A percentile compares a stretch with the other conserved stretches of the same genome.
Conservation (phyloP, 257 asterid genomes). For the Solanum sparsipilum region DNA sequence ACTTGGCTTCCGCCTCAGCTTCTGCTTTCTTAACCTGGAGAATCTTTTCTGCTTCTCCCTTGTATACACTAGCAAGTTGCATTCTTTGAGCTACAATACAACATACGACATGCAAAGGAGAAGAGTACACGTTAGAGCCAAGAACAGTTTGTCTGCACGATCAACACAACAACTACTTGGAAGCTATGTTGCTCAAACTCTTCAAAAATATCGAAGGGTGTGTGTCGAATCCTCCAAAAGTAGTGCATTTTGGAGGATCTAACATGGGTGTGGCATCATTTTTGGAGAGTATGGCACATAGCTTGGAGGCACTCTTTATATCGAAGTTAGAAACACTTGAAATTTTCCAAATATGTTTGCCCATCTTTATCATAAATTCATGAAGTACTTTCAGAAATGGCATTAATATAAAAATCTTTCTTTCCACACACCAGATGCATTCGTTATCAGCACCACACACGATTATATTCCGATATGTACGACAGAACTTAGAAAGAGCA, state of each 20-base stretch:
- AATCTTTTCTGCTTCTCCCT: slow-evolving; percentile 93
- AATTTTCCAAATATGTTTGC: background rate
- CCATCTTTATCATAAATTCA: background rate
- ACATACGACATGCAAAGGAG: background rate
- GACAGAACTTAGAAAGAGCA: background rate
- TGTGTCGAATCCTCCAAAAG: background rate
- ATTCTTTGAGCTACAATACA: slow-evolving; percentile 73
- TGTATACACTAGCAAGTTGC: slow-evolving; percentile 94
- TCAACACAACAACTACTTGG: background rate
- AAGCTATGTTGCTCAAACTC: background rate
- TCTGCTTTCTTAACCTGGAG: slow-evolving; percentile 85
- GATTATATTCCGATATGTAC: background rate
- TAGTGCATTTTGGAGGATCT: background rate
- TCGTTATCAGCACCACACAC: background rate
- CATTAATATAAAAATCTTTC: background rate
- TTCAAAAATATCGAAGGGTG: background rate
- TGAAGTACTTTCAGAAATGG: background rate
- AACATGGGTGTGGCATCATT: background rate
- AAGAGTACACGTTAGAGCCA: background rate
- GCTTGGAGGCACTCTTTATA: background rate
- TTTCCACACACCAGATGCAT: background rate
- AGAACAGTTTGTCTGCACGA: background rate
- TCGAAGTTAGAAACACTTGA: background rate
- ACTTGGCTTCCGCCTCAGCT: slow-evolving; percentile 93
- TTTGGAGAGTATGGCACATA: background rate